Evolutionary conservation across 2,329 filamentous ascomycete genomes (phyloP).

Genomic region (Amauroascus niger): DNA sequence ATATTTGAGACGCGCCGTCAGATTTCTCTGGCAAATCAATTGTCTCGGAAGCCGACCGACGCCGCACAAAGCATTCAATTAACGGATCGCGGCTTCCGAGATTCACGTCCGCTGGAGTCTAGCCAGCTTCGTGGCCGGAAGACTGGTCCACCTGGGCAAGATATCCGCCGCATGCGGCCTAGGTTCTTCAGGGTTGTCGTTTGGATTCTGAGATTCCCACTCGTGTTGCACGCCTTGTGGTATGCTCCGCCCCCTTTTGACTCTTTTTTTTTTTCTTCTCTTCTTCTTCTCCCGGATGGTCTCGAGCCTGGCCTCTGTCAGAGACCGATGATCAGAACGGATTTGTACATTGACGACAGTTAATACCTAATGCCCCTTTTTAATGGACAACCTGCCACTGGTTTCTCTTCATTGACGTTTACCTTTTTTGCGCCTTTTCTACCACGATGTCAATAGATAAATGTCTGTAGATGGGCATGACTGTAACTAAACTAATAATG

Average conservation of each 20-base stretch:
- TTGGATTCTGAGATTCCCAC: conserved; percentile 1
- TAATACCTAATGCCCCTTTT: conserved; percentile 9
- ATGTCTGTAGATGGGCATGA: conserved; percentile 5
- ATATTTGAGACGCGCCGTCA: not conserved
- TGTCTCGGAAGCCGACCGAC: conserved; percentile 7
- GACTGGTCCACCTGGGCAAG: not conserved
- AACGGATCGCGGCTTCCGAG: conserved; percentile 3
- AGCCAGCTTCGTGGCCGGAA: not conserved
- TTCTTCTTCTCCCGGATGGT: conserved; percentile 1
- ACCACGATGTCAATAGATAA: conserved; percentile 4
- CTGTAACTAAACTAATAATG: conserved; percentile 11
- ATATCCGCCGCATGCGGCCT: conserved; percentile 2
- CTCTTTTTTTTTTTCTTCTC: not conserved
- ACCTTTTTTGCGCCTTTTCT: not conserved
- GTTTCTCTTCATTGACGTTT: not conserved
- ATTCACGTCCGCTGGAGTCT: not conserved
- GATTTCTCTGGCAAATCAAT: not conserved
- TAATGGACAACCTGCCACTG: conserved; percentile 2
- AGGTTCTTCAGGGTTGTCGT: not conserved
- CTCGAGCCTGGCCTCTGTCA: not conserved
- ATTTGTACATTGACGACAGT: conserved; percentile 11
- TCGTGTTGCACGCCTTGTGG: not conserved
- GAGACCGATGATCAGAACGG: not conserved
- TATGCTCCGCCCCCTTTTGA: not conserved
- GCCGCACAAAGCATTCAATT: not conserved